These are phyloP conservation scores for Cryptococcus sp. DNA, from an alignment of 1,284 basidiomycete species.

Conservation along the genomic window DNA sequence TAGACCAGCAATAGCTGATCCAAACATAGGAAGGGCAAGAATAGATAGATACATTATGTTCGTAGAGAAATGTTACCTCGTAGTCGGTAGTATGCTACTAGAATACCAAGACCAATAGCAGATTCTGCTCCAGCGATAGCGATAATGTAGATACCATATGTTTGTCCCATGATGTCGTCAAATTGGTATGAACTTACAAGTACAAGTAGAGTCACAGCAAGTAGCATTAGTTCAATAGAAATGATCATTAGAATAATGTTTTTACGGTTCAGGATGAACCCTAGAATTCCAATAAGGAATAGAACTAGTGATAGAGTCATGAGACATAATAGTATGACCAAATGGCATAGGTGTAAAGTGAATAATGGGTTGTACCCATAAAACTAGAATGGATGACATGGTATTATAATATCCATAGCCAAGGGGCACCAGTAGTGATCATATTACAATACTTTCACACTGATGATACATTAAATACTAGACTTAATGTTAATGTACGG, in stretches of 20 bases:
- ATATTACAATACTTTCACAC: neutral
- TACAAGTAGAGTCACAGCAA: conserved; percentile 43
- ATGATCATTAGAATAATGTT: conserved; percentile 48
- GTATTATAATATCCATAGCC: neutral
- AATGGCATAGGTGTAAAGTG: conserved; percentile 5
- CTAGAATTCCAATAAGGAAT: conserved; percentile 44
- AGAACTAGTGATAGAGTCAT: conserved; percentile 44
- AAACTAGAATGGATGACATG: neutral
- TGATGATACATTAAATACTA: conserved; percentile 1
- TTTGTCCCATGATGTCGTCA: conserved; percentile 46
- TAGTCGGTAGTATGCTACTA: conserved; percentile 29
- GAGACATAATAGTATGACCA: conserved; percentile 1
- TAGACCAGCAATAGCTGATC: conserved; percentile 39
- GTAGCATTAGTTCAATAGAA: conserved; percentile 46
- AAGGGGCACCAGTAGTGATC: neutral
- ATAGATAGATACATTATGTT: conserved; percentile 44
- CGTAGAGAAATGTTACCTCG: conserved; percentile 36
- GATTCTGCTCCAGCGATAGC: conserved; percentile 45
- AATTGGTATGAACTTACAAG: conserved; percentile 42
- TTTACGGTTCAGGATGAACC: conserved; percentile 46
- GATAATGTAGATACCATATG: conserved; percentile 45
- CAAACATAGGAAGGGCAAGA: conserved; percentile 40
- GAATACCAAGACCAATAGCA: conserved; percentile 46
- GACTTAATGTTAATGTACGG: neutral
- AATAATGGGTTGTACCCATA: neutral